These are phyloP conservation scores for Kuraishia ogatae DNA, from an alignment of 805 yeast genomes.

Conservation along the genomic window DNA sequence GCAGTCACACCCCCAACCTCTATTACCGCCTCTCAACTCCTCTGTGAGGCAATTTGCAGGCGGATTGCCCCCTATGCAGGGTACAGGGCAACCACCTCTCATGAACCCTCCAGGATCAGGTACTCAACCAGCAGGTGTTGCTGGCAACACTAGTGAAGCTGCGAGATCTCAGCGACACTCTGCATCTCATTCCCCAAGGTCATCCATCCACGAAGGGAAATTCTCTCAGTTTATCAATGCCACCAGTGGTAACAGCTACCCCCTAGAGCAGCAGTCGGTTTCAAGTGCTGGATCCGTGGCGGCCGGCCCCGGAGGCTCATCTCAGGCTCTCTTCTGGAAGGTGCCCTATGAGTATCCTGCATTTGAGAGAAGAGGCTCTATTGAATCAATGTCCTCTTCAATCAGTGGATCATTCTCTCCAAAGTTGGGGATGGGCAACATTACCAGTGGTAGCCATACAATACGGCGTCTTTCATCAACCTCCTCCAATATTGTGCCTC, in stretches of 20 bases:
- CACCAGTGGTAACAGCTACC: background rate
- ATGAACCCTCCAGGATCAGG: background rate
- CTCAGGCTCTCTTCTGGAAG: conserved; percentile 38
- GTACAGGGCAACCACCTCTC: background rate
- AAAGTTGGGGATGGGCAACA: background rate
- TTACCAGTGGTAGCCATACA: background rate
- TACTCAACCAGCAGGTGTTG: background rate
- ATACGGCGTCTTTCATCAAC: background rate
- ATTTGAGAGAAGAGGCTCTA: conserved; percentile 31
- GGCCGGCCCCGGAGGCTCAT: background rate
- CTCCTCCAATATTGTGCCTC: background rate
- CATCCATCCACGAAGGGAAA: background rate
- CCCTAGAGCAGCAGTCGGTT: background rate
- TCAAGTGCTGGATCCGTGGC: background rate
- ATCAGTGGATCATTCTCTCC: conserved; percentile 22
- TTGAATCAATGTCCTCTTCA: conserved; percentile 41
- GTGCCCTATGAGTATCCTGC: conserved; percentile 52
- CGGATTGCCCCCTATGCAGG: background rate
- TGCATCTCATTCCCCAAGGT: background rate
- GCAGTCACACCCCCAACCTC: background rate
- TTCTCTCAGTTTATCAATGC: background rate
- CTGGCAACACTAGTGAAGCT: background rate
- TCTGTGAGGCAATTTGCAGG: background rate
- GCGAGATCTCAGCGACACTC: background rate
- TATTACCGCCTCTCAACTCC: conserved; percentile 2